Evolutionary conservation across 768 basidiomycete genomes (phyloP).

Genomic region (Gloeopeniophorella convolvens): DNA sequence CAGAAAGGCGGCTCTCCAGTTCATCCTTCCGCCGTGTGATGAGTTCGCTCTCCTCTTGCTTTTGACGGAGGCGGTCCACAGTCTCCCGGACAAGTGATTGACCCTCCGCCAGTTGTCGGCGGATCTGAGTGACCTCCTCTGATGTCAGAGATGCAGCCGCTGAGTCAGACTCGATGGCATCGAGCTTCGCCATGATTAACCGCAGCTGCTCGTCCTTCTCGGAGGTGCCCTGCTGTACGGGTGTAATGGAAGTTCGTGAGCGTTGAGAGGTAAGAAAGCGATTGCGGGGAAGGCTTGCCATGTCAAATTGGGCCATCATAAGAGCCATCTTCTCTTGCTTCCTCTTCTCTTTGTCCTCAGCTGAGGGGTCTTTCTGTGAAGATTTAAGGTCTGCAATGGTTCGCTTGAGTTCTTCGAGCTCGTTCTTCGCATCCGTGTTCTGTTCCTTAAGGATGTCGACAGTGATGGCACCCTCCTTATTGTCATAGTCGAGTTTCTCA

Average conservation of each 20-base stretch:
- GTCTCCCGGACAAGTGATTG: constrained; percentile 83
- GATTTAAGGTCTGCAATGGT: constrained; percentile 71
- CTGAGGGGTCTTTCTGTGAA: constrained; percentile 76
- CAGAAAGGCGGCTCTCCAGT: constrained; percentile 71
- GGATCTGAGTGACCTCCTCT: constrained; percentile 75
- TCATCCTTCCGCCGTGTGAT: constrained; percentile 77
- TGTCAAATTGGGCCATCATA: constrained; percentile 99
- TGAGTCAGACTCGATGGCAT: constrained; percentile 62
- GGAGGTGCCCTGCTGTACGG: constrained; percentile 73
- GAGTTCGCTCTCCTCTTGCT: constrained; percentile 90
- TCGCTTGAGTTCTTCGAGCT: constrained; percentile 86
- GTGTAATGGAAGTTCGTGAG: constrained; percentile 12
- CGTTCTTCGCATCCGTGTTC: constrained; percentile 76
- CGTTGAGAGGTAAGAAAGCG: background rate
- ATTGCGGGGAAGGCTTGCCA: constrained; percentile 52
- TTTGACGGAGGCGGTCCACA: constrained; percentile 80
- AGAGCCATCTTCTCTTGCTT: constrained; percentile 99
- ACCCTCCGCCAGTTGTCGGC: constrained; percentile 84
- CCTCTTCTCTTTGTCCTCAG: constrained; percentile 97
- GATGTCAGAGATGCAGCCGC: constrained; percentile 52
- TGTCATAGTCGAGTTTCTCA: constrained; percentile 90
- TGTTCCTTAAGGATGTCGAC: constrained; percentile 95
- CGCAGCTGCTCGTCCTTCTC: constrained; percentile 95
- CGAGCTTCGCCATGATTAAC: constrained; percentile 75
- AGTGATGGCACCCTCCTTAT: constrained; percentile 89